Conservation (phyloP, 495 filamentous ascomycete genomes). For the Talaromyces trachyspermus region DNA sequence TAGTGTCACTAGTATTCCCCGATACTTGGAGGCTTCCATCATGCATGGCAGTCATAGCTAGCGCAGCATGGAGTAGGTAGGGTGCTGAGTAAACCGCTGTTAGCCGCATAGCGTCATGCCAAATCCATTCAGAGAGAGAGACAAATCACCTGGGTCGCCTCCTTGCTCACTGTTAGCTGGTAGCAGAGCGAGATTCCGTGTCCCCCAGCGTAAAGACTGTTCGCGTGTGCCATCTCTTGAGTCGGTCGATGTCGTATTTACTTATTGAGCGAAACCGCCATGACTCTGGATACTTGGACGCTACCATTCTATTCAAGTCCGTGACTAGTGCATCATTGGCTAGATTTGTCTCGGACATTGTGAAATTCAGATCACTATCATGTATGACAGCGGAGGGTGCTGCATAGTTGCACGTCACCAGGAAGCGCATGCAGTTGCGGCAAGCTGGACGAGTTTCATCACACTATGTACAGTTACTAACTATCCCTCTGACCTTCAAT, state of each 20-base stretch:
- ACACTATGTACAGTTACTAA: neutral
- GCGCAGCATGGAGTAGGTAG: conserved; percentile 32
- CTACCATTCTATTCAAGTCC: neutral
- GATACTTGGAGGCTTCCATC: conserved; percentile 20
- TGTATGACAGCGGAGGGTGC: conserved; percentile 8
- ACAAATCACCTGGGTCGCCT: neutral
- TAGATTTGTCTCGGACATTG: neutral
- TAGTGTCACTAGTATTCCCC: neutral
- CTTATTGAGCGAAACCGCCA: neutral
- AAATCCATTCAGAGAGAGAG: no score
- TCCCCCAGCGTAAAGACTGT: neutral
- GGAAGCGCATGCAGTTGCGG: neutral
- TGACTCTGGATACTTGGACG: neutral
- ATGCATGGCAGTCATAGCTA: conserved; percentile 29
- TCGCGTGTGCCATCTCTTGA: neutral
- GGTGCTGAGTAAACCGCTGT: no score
- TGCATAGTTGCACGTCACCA: conserved; percentile 30
- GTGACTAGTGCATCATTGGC: neutral
- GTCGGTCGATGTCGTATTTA: neutral
- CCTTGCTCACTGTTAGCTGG: neutral
- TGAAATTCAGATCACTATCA: conserved; percentile 12
- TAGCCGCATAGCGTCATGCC: no score
- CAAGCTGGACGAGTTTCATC: neutral
- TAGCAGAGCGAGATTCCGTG: neutral
- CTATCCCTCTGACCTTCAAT: no score